phyloP scores from a whole-genome alignment of 75 land plant species.

The Sequoiadendron giganteum region DNA sequence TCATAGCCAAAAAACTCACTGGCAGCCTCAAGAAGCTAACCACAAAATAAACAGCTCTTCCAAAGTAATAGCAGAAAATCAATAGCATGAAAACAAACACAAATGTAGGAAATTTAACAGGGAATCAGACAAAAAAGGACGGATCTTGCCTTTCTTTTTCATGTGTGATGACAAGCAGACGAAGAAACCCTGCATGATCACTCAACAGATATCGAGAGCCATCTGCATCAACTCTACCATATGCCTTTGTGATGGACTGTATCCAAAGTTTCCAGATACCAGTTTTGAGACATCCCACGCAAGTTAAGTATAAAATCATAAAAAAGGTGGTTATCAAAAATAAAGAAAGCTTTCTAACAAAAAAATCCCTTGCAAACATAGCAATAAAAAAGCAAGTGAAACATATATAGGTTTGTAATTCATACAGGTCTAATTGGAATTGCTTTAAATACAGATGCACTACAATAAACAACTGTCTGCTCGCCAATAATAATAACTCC shows the following conservation, averaged over 20 bases:
- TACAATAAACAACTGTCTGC: constrained; percentile 96
- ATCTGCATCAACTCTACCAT: constrained; percentile 99
- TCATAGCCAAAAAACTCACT: not conserved
- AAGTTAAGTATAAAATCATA: not conserved
- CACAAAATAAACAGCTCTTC: not conserved
- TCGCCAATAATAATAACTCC: constrained; percentile 98
- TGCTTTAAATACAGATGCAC: constrained; percentile 84
- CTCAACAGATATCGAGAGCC: constrained; percentile 96
- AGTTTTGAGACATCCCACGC: not conserved
- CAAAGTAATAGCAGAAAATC: not conserved
- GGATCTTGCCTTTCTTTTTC: constrained; percentile 82
- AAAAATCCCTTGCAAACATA: not conserved
- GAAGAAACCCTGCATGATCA: constrained; percentile 87
- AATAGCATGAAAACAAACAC: not conserved
- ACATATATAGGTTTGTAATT: not conserved
- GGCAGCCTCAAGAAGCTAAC: not conserved
- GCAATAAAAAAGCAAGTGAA: not conserved
- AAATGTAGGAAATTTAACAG: not conserved
- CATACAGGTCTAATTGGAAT: constrained; percentile 88
- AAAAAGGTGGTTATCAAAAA: not conserved
- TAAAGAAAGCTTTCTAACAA: not conserved
- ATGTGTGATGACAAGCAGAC: constrained; percentile 94
- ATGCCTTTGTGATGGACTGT: constrained; percentile 95
- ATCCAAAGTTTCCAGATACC: not conserved
- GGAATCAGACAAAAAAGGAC: not conserved